phyloP scores from a whole-genome alignment of 2,329 filamentous ascomycete genomes.

The Cordyceps tenuipes region DNA sequence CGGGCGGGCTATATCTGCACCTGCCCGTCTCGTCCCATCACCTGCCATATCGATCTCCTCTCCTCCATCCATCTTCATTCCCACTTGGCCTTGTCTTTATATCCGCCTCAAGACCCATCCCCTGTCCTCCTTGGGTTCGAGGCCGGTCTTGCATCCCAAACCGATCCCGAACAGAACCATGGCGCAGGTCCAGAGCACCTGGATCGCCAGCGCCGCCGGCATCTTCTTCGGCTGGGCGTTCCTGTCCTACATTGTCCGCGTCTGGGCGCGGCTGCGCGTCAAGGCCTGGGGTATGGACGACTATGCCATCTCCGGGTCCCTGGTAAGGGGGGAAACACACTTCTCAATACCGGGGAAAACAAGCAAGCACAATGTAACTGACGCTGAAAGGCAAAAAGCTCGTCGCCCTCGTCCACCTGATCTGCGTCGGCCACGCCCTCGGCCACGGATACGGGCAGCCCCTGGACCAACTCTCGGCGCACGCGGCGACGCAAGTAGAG shows the following conservation, averaged over 20 bases:
- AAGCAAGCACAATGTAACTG: no score
- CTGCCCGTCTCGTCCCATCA: background rate
- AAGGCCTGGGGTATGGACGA: conserved; percentile 14
- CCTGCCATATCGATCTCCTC: background rate
- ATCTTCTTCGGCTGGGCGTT: conserved; percentile 14
- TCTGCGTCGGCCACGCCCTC: background rate
- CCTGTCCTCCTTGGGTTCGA: background rate
- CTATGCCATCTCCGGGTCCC: conserved; percentile 5
- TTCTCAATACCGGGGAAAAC: no score
- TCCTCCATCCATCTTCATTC: background rate
- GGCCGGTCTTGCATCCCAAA: no score
- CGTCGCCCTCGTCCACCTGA: background rate
- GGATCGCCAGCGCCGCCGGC: conserved; percentile 13
- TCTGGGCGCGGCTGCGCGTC: conserved; percentile 12
- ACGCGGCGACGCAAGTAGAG: background rate
- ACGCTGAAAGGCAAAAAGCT: background rate
- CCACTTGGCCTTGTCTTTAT: no score
- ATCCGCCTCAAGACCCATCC: no score
- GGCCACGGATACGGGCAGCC: background rate
- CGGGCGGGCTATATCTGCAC: background rate
- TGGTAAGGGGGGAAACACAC: no score
- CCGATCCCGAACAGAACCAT: background rate
- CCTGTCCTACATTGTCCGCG: conserved; percentile 11
- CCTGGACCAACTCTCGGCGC: background rate
- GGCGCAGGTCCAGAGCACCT: conserved; percentile 8